Percentiles rank a stretch among this genome's conserved stretches.
phyloP scores from a whole-genome alignment of 495 filamentous ascomycete genomes.

The Darksidea phi region DNA sequence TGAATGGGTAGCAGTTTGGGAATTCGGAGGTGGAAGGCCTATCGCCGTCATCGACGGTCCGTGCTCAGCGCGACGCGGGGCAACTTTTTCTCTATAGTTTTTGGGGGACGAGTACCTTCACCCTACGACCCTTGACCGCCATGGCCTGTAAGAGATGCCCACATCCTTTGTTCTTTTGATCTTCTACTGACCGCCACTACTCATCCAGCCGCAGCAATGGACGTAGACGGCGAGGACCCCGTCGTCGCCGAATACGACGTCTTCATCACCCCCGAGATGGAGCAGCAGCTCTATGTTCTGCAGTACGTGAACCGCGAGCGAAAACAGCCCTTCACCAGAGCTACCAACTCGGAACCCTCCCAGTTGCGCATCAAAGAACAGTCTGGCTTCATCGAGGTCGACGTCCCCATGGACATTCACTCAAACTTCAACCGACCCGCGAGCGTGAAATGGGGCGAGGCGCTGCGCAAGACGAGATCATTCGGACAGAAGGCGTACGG shows the following conservation, averaged over 20 bases:
- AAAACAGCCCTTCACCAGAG: conserved; percentile 57
- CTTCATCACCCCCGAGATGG: conserved; percentile 51
- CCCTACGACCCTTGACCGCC: not conserved
- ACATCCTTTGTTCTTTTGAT: no score
- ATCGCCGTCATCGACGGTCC: no score
- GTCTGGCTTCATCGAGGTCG: conserved; percentile 70
- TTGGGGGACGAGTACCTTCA: not conserved
- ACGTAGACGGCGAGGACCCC: conserved; percentile 51
- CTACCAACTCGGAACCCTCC: conserved; percentile 54
- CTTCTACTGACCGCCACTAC: not conserved
- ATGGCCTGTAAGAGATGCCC: no score
- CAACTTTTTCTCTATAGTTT: no score
- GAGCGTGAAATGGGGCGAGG: conserved; percentile 65
- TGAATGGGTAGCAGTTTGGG: no score
- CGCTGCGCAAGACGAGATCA: conserved; percentile 59
- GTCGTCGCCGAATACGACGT: conserved; percentile 62
- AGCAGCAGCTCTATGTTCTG: conserved; percentile 57
- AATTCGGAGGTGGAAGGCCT: no score
- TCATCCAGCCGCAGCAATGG: not conserved
- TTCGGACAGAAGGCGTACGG: conserved; percentile 60
- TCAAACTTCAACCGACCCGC: conserved; percentile 64
- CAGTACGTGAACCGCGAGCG: conserved; percentile 64
- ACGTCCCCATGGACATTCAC: conserved; percentile 64
- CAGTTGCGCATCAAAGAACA: conserved; percentile 65
- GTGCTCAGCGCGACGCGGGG: no score